Evolutionary conservation across 352 stramenopile genomes (phyloP), one percentile per base, ranked within the genome.

Genomic region (Pythium phragmiticola): DNA sequence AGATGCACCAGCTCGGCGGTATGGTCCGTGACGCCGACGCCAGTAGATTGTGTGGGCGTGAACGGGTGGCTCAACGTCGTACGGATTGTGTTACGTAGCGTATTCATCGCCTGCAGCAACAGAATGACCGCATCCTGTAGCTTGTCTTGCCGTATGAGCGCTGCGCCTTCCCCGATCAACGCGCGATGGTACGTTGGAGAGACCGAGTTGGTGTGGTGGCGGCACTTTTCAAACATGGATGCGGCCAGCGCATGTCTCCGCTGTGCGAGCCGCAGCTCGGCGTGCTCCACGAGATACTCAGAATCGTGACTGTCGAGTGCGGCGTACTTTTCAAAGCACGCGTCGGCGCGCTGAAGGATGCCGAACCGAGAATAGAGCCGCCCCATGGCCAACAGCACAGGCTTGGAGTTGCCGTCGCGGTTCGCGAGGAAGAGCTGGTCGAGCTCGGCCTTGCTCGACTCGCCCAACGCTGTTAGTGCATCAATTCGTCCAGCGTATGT

Each of bases 361-460:
- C 79, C 79, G 13, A 86, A 80, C 21, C 75, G 70, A 16, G 72
- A 73, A 50, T 82, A 86, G 19, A 88, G 72, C 21, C 70, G 71
- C 21, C 79, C 77, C 77, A 86, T 88, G 12, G 77, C 62, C 1
- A 86, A 50, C 17, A 78, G 62, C 3, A 54, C 57, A 30, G 57
- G 46, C 28, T 42, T 58, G 0, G 77, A 61, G 39, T 66, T 66
- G 21, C 77, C 79, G 4, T 76, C 70, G n/a, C 77, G 66, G 39
- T 77, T 84, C n/a, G 46, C 43, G 30, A 83, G 67, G 42, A 70
- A 72, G 11, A 80, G 57, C 28, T 59, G 28, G 36, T 82, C 76
- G 8, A 71, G 59, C 16, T 80, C 70, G 4, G 77, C 75, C 19
- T 77, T 74, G n/a, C 48, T 63, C 11, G 41, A 7, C 14, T 80